Conservation (phyloP, 179 eudicot species). For the Corrigiola litoralis region DNA sequence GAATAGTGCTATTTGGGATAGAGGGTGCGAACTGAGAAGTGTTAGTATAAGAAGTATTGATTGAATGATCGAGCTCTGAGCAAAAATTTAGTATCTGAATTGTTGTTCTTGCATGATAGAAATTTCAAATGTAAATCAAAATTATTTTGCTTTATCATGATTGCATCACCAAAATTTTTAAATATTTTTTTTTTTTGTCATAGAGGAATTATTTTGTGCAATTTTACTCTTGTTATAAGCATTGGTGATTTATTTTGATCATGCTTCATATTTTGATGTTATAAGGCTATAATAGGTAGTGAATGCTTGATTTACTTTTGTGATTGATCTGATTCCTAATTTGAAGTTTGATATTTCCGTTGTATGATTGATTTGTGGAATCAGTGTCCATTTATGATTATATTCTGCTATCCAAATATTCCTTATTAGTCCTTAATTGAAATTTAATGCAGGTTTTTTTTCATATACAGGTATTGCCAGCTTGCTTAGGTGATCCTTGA, state of each 20-base stretch:
- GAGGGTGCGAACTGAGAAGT: too few species aligned
- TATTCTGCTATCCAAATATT: background rate
- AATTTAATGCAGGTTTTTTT: background rate
- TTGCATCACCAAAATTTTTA: too few species aligned
- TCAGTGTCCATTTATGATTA: background rate
- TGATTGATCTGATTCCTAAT: background rate
- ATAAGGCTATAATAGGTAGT: background rate
- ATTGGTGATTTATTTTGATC: background rate
- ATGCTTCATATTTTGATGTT: background rate
- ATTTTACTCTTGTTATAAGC: too few species aligned
- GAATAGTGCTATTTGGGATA: too few species aligned
- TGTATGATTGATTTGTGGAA: background rate
- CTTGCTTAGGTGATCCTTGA: slow-evolving; percentile 1
- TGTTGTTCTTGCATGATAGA: too few species aligned
- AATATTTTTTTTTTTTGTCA: too few species aligned
- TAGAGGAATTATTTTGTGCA: too few species aligned
- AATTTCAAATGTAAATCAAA: too few species aligned
- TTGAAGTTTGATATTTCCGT: background rate
- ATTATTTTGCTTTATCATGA: too few species aligned
- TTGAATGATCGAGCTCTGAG: too few species aligned
- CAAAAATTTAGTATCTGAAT: too few species aligned
- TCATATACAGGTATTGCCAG: slow-evolving; percentile 1
- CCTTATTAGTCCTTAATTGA: background rate
- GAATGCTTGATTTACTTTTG: background rate
- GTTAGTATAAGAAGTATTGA: too few species aligned